Evolutionary conservation across 2,329 filamentous ascomycete genomes (phyloP), one percentile per base, ranked within the genome.

Genomic region (Emericellopsis cladophorae): DNA sequence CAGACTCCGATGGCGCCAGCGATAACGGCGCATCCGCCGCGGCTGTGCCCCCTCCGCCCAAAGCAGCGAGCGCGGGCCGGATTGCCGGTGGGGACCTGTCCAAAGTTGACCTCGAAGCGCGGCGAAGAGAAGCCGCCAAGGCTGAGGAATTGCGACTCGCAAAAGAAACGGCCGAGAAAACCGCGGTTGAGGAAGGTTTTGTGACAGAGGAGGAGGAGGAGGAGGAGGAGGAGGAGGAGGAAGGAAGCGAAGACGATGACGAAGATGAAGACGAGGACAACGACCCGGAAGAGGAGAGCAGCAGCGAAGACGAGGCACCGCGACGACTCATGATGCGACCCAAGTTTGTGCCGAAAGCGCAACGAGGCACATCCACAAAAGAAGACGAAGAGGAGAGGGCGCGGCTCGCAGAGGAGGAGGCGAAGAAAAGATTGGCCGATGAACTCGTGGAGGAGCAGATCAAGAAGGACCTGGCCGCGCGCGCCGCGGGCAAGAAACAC

Each of bases 361-460:
- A 76, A 48, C 66, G 76, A 46, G 60, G 59, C 33, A 56, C 51
- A 16, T 48, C 44, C 42, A 47, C 41, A 8, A 50, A 48, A 18
- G 55, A 51, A 32, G 50, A 54, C 39, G 46, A 66, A 51, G 51
- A 56, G 35, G 59, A 65, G 37, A 59, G 52, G 7, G 52, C 53
- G 4, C 55, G 54, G 2, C 46, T 51, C 4, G 73, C 68, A 2
- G 74, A 74, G 37, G 78, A 81, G 44, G 79, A 73, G 42, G 77
- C 70, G 2, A 73, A 76, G 31, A 78, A 76, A 46, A 79, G 81
- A 56, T 80, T 82, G 32, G 76, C 83, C 11, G 82, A 95, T 56
- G 79, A 76, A 42, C 66, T 96, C 9, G 78, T 98, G 12, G 87
- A 95, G 56, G 86, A 89, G 50, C 88, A 96, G 56, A 78, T 96